Conservation (phyloP, 2,329 filamentous ascomycete species). For the Clonostachys sp. region DNA sequence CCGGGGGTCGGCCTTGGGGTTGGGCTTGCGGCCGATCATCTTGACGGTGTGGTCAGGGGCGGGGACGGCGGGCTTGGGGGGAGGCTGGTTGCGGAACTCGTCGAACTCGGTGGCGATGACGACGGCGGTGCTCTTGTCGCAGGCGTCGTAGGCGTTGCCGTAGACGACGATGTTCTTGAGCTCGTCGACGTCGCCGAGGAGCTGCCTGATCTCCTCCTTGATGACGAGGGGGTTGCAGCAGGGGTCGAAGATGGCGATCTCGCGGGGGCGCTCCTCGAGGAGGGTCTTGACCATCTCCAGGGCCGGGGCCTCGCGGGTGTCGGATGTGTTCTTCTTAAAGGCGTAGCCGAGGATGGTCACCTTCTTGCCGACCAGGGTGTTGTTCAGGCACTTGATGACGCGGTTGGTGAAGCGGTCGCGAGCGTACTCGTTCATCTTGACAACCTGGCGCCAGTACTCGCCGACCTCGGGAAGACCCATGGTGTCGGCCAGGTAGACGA, state of each 20-base stretch:
- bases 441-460: slow-evolving; percentile 70
- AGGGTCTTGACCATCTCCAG: slow-evolving; percentile 64
- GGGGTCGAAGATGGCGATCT: slow-evolving; percentile 67
- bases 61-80: slow-evolving; percentile 17
- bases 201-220: slow-evolving; percentile 41
- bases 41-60: slow-evolving; percentile 15
- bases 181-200: slow-evolving; percentile 31
- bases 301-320: slow-evolving; percentile 68
- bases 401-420: slow-evolving; percentile 63
- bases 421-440: slow-evolving; percentile 74
- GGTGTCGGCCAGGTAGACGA: slow-evolving; percentile 69
- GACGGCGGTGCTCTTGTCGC: slow-evolving; percentile 40
- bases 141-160: slow-evolving; percentile 43
- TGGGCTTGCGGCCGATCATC: slow-evolving; percentile 27
- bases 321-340: slow-evolving; percentile 76
- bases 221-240: slow-evolving; percentile 48
- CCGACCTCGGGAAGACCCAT: slow-evolving; percentile 67
- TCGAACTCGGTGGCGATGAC: slow-evolving; percentile 53
- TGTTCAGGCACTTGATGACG: slow-evolving; percentile 63
- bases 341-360: slow-evolving; percentile 70
- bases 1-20: slow-evolving; percentile 37
- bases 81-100: slow-evolving; percentile 42
- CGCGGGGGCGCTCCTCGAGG: slow-evolving; percentile 57
- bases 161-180: slow-evolving; percentile 41
- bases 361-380: slow-evolving; percentile 66